Evolutionary conservation across 257 asterid species (phyloP).

Genomic region (Fraxinus quadrangulata): DNA sequence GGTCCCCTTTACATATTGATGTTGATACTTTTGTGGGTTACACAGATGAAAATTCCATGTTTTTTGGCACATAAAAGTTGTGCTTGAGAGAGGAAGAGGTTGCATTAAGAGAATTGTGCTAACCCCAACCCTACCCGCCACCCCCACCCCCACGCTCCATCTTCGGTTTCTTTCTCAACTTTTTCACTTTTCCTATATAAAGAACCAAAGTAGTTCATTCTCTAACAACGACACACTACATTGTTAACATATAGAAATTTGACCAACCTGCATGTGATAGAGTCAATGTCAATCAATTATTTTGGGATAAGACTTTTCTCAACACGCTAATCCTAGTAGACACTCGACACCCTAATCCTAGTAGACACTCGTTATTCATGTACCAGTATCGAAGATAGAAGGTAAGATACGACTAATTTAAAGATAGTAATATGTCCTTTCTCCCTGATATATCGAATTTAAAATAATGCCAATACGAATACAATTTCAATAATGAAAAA

Average conservation of each 20-base stretch:
- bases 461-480: conserved; percentile 20
- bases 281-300: conserved; percentile 21
- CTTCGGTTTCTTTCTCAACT: conserved; percentile 13
- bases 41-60: not conserved
- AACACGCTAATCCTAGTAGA: no score
- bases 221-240: conserved; percentile 26
- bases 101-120: not conserved
- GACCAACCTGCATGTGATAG: conserved; percentile 42
- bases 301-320: not conserved
- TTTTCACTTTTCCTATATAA: conserved; percentile 27
- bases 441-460: not conserved
- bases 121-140: not conserved
- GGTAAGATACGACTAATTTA: not conserved
- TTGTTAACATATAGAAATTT: conserved; percentile 25
- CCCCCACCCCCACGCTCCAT: not conserved
- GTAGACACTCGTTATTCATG: not conserved
- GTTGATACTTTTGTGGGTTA: conserved; percentile 27
- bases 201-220: conserved; percentile 25
- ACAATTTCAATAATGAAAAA: conserved; percentile 32
- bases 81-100: conserved; percentile 10
- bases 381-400: no score
- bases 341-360: not conserved
- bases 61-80: conserved; percentile 16
- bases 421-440: not conserved
- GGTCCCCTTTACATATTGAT: conserved; percentile 34